Conservation (phyloP, 2,329 filamentous ascomycete genomes). For the Microdochium trichocladiopsis region DNA sequence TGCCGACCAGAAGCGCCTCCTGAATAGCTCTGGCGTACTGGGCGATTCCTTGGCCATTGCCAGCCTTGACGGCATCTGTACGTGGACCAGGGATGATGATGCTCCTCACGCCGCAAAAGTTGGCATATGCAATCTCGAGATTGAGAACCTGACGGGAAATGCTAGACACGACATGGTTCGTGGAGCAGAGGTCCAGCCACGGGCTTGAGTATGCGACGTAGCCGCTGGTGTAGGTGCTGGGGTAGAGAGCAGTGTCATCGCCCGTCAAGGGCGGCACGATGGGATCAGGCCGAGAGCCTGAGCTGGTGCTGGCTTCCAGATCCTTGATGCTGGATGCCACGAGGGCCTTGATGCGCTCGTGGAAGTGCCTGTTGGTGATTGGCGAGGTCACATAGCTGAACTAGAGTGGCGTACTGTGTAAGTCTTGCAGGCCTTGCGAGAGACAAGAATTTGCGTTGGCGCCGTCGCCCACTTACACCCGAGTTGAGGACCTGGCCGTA, state of each 20-base stretch:
- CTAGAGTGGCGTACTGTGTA: conserved; percentile 30
- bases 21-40: conserved; percentile 81
- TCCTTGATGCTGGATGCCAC: conserved; percentile 47
- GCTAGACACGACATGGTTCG: conserved; percentile 74
- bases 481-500: conserved; percentile 61
- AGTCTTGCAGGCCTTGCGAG: background rate
- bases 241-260: conserved; percentile 69
- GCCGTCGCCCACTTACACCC: conserved; percentile 46
- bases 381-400: conserved; percentile 75
- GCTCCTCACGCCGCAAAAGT: conserved; percentile 85
- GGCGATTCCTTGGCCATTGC: conserved; percentile 44
- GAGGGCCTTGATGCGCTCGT: conserved; percentile 57
- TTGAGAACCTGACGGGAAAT: conserved; percentile 86
- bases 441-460: background rate
- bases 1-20: conserved; percentile 68
- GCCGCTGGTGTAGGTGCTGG: conserved; percentile 61
- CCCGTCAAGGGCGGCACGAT: conserved; percentile 66
- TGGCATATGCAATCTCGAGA: conserved; percentile 88
- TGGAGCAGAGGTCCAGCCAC: conserved; percentile 86
- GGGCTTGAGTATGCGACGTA: conserved; percentile 75
- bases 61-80: conserved; percentile 47
- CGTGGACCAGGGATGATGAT: conserved; percentile 76
- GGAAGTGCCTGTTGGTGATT: conserved; percentile 70
- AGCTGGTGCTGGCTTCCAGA: conserved; percentile 35
- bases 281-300: conserved; percentile 44